Conservation (phyloP, 495 filamentous ascomycete genomes). For the Neurospora sp. region DNA sequence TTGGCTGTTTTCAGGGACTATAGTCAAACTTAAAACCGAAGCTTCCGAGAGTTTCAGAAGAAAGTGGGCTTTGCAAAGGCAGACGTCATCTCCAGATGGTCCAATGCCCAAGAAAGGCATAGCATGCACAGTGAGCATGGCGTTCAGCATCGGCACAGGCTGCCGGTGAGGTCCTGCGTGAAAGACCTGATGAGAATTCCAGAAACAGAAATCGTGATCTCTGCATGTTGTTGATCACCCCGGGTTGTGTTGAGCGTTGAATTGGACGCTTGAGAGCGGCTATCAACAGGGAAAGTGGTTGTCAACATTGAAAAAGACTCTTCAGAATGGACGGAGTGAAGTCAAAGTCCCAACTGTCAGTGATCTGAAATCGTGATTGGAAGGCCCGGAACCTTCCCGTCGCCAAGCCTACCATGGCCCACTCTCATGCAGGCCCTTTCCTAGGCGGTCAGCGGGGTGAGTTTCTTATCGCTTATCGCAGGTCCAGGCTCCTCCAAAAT, state of each 20-base stretch:
- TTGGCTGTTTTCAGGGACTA: neutral
- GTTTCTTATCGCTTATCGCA: conserved; percentile 14
- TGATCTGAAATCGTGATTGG: neutral
- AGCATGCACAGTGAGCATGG: neutral
- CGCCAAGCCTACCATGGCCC: neutral
- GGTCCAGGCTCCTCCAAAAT: conserved; percentile 4
- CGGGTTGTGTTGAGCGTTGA: neutral
- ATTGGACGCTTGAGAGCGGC: neutral
- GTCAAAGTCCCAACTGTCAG: neutral
- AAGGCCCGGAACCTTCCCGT: neutral
- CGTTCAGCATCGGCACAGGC: neutral
- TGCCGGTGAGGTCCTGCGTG: neutral
- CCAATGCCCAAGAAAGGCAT: neutral
- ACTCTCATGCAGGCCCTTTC: neutral
- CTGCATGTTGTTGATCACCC: neutral
- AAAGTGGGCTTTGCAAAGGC: neutral
- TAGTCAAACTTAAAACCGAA: too few relatives aligned
- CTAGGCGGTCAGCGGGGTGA: neutral
- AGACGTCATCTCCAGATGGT: neutral
- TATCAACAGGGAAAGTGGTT: neutral
- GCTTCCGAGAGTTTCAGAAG: neutral
- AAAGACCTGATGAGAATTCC: neutral
- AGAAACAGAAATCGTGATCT: neutral
- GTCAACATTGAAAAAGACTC: neutral
- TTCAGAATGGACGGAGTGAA: neutral